Conservation (phyloP, 192 early-diverging fungal species). For the Chytriomyces sp. region DNA sequence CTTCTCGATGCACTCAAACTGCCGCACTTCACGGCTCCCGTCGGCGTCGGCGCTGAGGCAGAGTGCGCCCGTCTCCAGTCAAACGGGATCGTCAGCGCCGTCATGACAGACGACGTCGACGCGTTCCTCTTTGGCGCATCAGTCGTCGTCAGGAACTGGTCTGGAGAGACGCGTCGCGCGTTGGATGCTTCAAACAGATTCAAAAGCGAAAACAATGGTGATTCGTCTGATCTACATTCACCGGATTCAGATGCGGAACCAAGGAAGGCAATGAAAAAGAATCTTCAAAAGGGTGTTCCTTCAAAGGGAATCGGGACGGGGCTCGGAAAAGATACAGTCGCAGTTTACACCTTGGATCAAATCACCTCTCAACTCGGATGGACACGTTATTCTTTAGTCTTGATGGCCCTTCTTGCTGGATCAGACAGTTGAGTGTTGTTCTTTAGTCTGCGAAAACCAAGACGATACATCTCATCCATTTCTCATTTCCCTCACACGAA, state of each 20-base stretch:
- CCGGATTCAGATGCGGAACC: too few species aligned
- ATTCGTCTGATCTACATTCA: too few species aligned
- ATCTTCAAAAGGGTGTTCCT: too few species aligned
- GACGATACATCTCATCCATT: too few species aligned
- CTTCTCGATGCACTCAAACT: not conserved
- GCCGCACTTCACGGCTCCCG: not conserved
- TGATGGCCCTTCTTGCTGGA: conserved; percentile 1
- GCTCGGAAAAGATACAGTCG: not conserved
- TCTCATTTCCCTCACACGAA: too few species aligned
- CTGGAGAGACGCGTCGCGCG: too few species aligned
- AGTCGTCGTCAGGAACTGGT: too few species aligned
- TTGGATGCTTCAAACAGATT: too few species aligned
- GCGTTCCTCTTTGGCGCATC: conserved; percentile 41
- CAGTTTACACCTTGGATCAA: not conserved
- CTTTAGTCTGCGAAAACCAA: too few species aligned
- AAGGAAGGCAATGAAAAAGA: too few species aligned
- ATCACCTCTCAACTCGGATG: not conserved
- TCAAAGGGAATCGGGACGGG: not conserved
- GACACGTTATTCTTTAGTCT: not conserved
- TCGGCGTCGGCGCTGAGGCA: conserved; percentile 32
- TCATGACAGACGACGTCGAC: conserved; percentile 42
- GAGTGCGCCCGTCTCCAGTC: conserved; percentile 37
- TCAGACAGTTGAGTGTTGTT: too few species aligned
- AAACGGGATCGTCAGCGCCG: conserved; percentile 28
- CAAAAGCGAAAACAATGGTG: too few species aligned